Conservation (phyloP, 2,329 filamentous ascomycete species). For the Trichophyton simii region DNA sequence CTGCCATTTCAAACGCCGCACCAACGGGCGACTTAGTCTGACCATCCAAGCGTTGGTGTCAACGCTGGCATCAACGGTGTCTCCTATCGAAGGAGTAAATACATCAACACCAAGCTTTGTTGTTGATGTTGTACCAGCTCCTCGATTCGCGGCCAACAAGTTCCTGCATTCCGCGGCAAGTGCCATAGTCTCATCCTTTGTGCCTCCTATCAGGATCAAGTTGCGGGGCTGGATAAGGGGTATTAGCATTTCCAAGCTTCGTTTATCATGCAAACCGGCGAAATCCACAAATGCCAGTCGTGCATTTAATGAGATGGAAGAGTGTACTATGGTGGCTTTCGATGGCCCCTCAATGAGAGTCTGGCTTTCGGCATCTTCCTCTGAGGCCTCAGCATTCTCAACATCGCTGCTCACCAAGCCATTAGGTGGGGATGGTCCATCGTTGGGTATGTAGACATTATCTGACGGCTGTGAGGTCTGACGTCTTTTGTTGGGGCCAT, state of each 20-base stretch:
- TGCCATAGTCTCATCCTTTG: slow-evolving; percentile 60
- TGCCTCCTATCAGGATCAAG: slow-evolving; percentile 79
- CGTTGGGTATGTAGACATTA: slow-evolving; percentile 27
- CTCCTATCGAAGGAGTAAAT: slow-evolving; percentile 66
- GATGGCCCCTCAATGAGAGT: slow-evolving; percentile 51
- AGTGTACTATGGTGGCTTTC: slow-evolving; percentile 55
- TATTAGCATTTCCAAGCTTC: slow-evolving; percentile 86
- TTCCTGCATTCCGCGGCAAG: slow-evolving; percentile 71
- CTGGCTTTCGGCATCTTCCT: slow-evolving; percentile 41
- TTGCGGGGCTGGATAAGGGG: slow-evolving; percentile 90
- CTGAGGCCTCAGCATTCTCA: slow-evolving; percentile 44
- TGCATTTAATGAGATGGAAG: slow-evolving; percentile 55
- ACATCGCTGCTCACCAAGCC: slow-evolving; percentile 26
- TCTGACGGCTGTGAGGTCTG: slow-evolving; percentile 29
- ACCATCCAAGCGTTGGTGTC: slow-evolving; percentile 97
- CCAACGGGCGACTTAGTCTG: slow-evolving; percentile 71
- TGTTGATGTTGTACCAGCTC: slow-evolving; percentile 8
- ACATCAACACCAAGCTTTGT: slow-evolving; percentile 46
- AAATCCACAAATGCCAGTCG: slow-evolving; percentile 85
- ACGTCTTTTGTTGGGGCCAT: slow-evolving; percentile 48
- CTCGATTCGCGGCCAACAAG: slow-evolving; percentile 40
- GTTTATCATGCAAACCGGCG: slow-evolving; percentile 80
- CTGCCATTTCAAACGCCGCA: slow-evolving; percentile 87
- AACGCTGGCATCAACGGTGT: slow-evolving; percentile 74
- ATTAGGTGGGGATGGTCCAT: slow-evolving; percentile 34